Base-by-base conservation (phyloP, 345 rosid genomes). In the Balakata baccata region DNA sequence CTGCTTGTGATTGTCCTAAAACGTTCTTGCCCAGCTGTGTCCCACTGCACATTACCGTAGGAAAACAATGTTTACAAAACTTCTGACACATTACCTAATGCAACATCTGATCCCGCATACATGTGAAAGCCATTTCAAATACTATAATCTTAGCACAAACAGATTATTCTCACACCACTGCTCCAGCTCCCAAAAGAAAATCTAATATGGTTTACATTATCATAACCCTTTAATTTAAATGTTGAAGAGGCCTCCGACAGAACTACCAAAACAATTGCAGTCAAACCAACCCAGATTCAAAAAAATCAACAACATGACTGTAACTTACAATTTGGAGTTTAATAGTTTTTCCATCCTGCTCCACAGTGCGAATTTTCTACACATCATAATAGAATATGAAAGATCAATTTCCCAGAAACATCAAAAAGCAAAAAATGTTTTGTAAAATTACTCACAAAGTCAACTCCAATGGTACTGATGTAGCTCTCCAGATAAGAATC, bases 391-490 rank as follows among this genome's bases (percentile, higher is more conserved):
- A 11, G 41, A 13, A 5, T 2, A 49, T 54, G 57, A 7, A 66
- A 39, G 69, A 4, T 56, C 38, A 72, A 75, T 80, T 46, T 29
- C 49, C 11, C 5, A 12, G 51, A 14, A 20, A 41, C 3, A 57
- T 3, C 13, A 4, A 12, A 70, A 62, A 51, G 13, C 11, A 34
- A 20, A 34, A 18, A 25, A 41, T 3, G 7, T 6, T 1, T 0
- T 1, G 43, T 7, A 7, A 7, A 70, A 43, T 59, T 9, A 75
- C 96, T 86, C 80, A 90, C 96, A 80, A 90, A 90, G 77, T 90
- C 96, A 68, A 88, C 96, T 58, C 96, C 96, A 64, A 90, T 88
- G 81, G 96, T 90, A 84, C 96, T 88, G 64, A 90, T 88, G 84
- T 88, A 90, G 81, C 96, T 88, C 51, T 90, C 91, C n/a, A 88